These are phyloP conservation scores for Sordariomycetes sp. DNA, from an alignment of 2,329 filamentous ascomycete genomes.

Conservation along the genomic window DNA sequence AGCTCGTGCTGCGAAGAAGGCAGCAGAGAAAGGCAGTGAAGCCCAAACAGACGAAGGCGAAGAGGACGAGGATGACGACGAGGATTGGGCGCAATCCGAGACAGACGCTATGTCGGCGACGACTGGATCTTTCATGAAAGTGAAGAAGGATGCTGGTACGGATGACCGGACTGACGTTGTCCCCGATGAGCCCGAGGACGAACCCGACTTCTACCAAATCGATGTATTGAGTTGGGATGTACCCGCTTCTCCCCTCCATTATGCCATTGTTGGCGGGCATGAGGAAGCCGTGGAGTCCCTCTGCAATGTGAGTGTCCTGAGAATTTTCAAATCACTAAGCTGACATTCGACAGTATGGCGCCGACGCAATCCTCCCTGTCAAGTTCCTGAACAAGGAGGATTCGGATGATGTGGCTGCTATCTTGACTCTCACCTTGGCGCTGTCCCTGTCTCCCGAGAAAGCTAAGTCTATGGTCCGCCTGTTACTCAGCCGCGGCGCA, in stretches of 20 bases:
- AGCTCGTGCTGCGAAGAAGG: slow-evolving; percentile 18
- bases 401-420: slow-evolving; percentile 44
- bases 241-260: slow-evolving; percentile 64
- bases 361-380: slow-evolving; percentile 66
- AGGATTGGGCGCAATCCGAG: slow-evolving; percentile 38
- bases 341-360: slow-evolving; percentile 49
- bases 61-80: slow-evolving; percentile 29
- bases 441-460: slow-evolving; percentile 53
- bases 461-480: slow-evolving; percentile 54
- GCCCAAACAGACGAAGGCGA: slow-evolving; percentile 17
- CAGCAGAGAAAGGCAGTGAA: slow-evolving; percentile 3
- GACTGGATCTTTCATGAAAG: slow-evolving; percentile 68
- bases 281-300: slow-evolving; percentile 59
- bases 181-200: slow-evolving; percentile 47
- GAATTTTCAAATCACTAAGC: neutral
- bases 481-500: slow-evolving; percentile 61
- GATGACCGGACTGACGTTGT: slow-evolving; percentile 24
- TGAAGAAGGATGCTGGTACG: slow-evolving; percentile 37
- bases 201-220: slow-evolving; percentile 73
- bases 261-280: slow-evolving; percentile 69
- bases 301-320: slow-evolving; percentile 39
- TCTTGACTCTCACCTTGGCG: slow-evolving; percentile 63
- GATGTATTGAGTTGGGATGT: slow-evolving; percentile 75
- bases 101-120: slow-evolving; percentile 42
- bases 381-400: slow-evolving; percentile 50